Evolutionary conservation across 208 protist genomes (phyloP).

Genomic region (Balamuthia mandrillaris): DNA sequence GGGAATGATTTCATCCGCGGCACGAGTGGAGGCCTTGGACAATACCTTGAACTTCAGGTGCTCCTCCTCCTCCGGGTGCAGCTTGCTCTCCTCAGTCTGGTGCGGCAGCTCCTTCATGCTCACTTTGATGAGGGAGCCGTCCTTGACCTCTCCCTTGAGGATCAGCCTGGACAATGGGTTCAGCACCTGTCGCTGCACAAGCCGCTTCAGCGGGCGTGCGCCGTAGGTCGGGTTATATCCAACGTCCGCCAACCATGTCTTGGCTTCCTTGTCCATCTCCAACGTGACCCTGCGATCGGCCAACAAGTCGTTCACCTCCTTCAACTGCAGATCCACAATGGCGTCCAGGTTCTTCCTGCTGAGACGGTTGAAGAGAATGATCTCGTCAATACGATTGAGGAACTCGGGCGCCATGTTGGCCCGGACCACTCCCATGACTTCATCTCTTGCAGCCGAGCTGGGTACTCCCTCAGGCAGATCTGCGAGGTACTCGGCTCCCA

Average conservation of each 20-base stretch:
- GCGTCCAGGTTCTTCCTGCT: constrained; percentile 72
- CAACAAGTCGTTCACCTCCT: constrained; percentile 66
- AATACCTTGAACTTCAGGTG: no score
- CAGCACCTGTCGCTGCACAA: constrained; percentile 86
- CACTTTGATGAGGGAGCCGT: constrained; percentile 51
- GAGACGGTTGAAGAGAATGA: constrained; percentile 93
- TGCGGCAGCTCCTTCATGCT: not conserved
- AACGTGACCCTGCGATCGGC: constrained; percentile 81
- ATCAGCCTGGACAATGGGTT: constrained; percentile 85
- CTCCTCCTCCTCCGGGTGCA: no score
- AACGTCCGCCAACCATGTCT: constrained; percentile 76
- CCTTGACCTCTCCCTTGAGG: constrained; percentile 76
- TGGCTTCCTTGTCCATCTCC: constrained; percentile 69
- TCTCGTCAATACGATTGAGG: constrained; percentile 96
- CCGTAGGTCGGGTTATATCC: constrained; percentile 91
- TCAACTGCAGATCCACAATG: constrained; percentile 88
- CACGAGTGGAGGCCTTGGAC: not conserved
- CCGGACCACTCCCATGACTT: constrained; percentile 84
- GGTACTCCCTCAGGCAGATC: constrained; percentile 49
- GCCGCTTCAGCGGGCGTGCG: constrained; percentile 88
- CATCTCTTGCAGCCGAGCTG: constrained; percentile 29
- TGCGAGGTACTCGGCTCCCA: constrained; percentile 84
- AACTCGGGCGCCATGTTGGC: constrained; percentile 93
- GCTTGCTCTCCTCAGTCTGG: no score
- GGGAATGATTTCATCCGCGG: not conserved